phyloP scores from a whole-genome alignment of 2,329 filamentous ascomycete genomes.

The Venturiaceae sp. region DNA sequence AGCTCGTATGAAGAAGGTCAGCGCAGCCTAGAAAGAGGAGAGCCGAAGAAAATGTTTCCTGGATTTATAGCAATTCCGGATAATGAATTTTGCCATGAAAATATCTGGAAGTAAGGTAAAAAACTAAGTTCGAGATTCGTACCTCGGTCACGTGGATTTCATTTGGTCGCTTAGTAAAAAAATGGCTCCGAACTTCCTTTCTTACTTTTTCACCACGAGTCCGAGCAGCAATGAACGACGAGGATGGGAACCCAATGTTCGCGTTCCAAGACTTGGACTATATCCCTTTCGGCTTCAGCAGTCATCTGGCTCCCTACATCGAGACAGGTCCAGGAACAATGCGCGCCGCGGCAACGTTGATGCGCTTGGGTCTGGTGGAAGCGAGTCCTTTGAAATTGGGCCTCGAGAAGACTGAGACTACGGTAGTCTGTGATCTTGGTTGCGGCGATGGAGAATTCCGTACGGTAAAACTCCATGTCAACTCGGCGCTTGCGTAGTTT shows the following conservation, averaged over 20 bases:
- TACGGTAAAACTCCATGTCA: slow-evolving; percentile 1
- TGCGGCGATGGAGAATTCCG: slow-evolving; percentile 5
- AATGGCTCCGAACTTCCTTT: neutral
- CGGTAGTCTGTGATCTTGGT: neutral
- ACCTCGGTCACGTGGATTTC: neutral
- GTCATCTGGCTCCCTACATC: neutral
- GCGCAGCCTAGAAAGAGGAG: neutral
- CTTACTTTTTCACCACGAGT: neutral
- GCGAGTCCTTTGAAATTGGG: neutral
- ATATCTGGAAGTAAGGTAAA: no score
- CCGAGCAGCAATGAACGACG: neutral
- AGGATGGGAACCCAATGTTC: neutral
- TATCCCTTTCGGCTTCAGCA: slow-evolving; percentile 2
- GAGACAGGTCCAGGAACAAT: slow-evolving; percentile 2
- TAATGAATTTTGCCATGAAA: no score
- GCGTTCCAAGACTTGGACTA: slow-evolving; percentile 3
- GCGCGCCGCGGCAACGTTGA: neutral
- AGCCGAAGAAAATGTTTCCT: neutral
- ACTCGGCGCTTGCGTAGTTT: neutral
- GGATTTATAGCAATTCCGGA: neutral
- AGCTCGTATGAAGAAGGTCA: neutral
- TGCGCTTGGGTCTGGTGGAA: neutral
- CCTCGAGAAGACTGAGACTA: neutral
- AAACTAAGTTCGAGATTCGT: no score
- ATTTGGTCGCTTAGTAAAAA: neutral